Evolutionary conservation across 129 eudicot genomes (phyloP).

Genomic region (Artemisia argyi): DNA sequence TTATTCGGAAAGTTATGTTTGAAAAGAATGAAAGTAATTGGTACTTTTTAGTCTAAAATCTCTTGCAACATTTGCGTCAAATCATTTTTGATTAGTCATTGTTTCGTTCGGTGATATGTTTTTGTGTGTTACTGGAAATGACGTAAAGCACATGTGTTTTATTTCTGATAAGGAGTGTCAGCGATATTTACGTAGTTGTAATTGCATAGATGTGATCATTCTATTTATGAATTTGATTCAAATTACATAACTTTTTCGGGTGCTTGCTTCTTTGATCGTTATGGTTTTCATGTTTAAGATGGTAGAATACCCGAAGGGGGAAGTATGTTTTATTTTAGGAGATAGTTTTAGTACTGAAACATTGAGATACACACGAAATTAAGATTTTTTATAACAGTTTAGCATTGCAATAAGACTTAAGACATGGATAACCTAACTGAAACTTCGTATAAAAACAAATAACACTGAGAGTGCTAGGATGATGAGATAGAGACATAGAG

Average conservation of each 20-base stretch:
- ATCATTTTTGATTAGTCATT: background rate
- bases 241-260: background rate
- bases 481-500: background rate
- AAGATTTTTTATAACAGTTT: background rate
- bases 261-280: background rate
- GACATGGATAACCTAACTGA: background rate
- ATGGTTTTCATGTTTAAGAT: conserved; percentile 1
- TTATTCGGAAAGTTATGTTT: background rate
- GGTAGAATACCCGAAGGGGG: conserved; percentile 2
- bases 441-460: conserved; percentile 17
- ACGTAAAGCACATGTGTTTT: no score
- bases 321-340: conserved; percentile 11
- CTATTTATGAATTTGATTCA: background rate
- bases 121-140: background rate
- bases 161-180: no score
- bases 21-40: background rate
- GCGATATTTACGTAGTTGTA: no score
- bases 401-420: background rate
- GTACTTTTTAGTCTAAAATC: background rate
- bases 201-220: background rate
- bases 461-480: background rate
- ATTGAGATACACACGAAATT: background rate
- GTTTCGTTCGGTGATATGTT: background rate
- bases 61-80: background rate
- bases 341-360: background rate